A percentile compares a stretch with the other conserved stretches of the same genome.
Evolutionary conservation across 1,284 basidiomycete species (phyloP).

Genomic region (Cystobasidiaceae sp.): DNA sequence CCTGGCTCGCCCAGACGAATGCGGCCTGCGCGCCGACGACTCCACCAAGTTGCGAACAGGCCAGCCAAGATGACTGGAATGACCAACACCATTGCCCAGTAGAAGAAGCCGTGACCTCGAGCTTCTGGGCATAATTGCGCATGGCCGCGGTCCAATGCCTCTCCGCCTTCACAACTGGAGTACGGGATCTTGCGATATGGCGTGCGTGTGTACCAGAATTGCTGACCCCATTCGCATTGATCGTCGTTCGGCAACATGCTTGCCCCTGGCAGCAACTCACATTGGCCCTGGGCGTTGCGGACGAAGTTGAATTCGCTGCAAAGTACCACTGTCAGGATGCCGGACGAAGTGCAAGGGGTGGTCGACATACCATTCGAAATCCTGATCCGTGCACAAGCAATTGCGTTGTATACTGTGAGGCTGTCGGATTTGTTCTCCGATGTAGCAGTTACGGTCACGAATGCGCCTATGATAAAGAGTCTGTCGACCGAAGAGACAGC

Average conservation of each 20-base stretch:
- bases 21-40: constrained; percentile 50
- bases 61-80: constrained; percentile 69
- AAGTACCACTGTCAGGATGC: neutral
- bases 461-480: constrained; percentile 79
- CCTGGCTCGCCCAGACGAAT: constrained; percentile 28
- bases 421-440: constrained; percentile 63
- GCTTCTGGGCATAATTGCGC: constrained; percentile 69
- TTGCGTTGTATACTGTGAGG: constrained; percentile 57
- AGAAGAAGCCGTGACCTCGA: constrained; percentile 62
- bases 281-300: constrained; percentile 62
- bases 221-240: constrained; percentile 60
- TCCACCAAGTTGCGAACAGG: constrained; percentile 72
- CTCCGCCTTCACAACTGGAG: constrained; percentile 73
- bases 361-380: constrained; percentile 80
- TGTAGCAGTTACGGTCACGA: constrained; percentile 72
- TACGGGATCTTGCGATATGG: constrained; percentile 81
- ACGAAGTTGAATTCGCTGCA: constrained; percentile 81
- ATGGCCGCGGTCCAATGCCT: constrained; percentile 64
- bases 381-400: constrained; percentile 64
- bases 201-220: constrained; percentile 86
- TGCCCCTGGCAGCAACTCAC: constrained; percentile 67
- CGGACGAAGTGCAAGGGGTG: neutral
- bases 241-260: constrained; percentile 53
- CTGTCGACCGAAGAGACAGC: constrained; percentile 82
- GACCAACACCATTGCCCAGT: constrained; percentile 73